Evolutionary conservation across 1,284 basidiomycete species (phyloP).

Genomic region (Schizophyllum amplum): DNA sequence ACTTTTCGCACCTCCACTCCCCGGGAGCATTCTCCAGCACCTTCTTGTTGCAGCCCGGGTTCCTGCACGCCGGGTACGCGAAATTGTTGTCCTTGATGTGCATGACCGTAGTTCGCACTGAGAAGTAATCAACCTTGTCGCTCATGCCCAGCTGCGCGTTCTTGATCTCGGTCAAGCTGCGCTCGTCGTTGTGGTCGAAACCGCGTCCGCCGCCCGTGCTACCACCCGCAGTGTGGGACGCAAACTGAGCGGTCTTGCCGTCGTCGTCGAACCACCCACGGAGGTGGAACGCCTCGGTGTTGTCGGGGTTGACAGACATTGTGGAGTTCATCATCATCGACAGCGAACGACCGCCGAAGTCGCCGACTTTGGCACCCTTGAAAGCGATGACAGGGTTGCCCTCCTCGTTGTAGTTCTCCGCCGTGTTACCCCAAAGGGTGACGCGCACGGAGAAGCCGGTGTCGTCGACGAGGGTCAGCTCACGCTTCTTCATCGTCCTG

Average conservation of each 20-base stretch:
- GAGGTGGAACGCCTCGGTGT: conserved; percentile 77
- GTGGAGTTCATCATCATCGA: conserved; percentile 49
- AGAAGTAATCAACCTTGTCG: conserved; percentile 83
- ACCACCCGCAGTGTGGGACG: conserved; percentile 52
- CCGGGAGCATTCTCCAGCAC: conserved; percentile 56
- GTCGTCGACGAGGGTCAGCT: conserved; percentile 83
- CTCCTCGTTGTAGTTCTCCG: conserved; percentile 67
- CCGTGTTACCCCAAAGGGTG: conserved; percentile 96
- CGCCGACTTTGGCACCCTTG: conserved; percentile 93
- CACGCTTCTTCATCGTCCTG: conserved; percentile 68
- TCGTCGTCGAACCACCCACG: conserved; percentile 88
- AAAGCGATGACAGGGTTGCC: conserved; percentile 74
- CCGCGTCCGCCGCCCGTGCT: conserved; percentile 32
- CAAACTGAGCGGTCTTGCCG: conserved; percentile 59
- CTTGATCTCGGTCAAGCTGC: conserved; percentile 78
- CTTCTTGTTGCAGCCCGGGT: conserved; percentile 86
- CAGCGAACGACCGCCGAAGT: conserved; percentile 83
- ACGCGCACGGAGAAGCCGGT: conserved; percentile 76
- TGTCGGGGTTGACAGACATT: conserved; percentile 85
- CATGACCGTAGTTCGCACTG: conserved; percentile 76
- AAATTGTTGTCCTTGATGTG: conserved; percentile 87
- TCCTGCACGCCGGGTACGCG: conserved; percentile 87
- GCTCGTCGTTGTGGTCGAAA: conserved; percentile 67
- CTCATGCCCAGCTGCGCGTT: conserved; percentile 69
- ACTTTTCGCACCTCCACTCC: conserved; percentile 93